Evolutionary conservation across 2,329 filamentous ascomycete genomes (phyloP).

Genomic region (Gnomoniopsis smithogilvyi): DNA sequence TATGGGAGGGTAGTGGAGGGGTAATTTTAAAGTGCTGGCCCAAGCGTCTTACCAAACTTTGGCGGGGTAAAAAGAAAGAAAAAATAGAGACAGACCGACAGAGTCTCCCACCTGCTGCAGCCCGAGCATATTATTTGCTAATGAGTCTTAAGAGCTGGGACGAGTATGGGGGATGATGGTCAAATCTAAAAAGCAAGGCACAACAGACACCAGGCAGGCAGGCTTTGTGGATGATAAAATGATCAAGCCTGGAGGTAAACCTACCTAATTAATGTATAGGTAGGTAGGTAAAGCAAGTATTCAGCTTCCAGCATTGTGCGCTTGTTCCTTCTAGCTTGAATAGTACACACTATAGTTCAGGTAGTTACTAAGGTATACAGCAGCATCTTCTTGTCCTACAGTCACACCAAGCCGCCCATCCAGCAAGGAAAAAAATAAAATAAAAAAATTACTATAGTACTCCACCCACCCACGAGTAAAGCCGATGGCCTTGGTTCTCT

Average conservation of each 20-base stretch:
- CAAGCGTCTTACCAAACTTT: not conserved
- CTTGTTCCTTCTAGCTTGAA: not conserved
- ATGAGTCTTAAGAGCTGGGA: not conserved
- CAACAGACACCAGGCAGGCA: too few species aligned
- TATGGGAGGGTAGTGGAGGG: not conserved
- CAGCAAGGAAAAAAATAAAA: not conserved
- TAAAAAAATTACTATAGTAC: too few species aligned
- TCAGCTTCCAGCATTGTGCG: not conserved
- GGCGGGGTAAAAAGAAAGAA: constrained; percentile 4
- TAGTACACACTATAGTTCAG: not conserved
- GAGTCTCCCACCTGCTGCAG: constrained; percentile 23
- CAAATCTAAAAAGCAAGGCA: too few species aligned
- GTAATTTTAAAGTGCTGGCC: not conserved
- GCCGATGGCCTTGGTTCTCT: not conserved
- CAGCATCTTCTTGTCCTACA: not conserved
- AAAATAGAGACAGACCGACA: not conserved
- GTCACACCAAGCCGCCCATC: not conserved
- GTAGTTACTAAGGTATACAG: not conserved
- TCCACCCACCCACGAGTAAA: constrained; percentile 7
- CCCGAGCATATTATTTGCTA: constrained; percentile 26
- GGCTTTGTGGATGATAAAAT: too few species aligned
- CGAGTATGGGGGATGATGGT: not conserved
- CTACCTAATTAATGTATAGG: too few species aligned
- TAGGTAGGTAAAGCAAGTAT: not conserved
- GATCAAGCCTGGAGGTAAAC: too few species aligned